phyloP scores from a whole-genome alignment of 1,284 basidiomycete species.

The Heterobasidion occidentale region DNA sequence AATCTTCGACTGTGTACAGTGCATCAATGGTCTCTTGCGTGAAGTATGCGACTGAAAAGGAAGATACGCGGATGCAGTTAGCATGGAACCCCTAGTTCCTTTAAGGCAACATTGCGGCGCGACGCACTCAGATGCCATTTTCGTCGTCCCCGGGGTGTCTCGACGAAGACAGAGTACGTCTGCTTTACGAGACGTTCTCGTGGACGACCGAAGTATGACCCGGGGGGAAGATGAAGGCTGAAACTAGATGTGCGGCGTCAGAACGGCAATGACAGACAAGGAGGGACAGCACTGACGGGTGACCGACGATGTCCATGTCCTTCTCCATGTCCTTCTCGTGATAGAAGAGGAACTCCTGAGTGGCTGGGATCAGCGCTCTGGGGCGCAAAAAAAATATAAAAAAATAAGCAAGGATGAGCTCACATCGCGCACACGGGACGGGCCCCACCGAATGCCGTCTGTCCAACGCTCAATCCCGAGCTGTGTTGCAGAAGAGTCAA shows the following conservation, averaged over 20 bases:
- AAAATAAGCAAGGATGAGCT: background rate
- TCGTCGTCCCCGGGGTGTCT: slow-evolving; percentile 49
- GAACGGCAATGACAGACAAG: background rate
- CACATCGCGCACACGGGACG: slow-evolving; percentile 59
- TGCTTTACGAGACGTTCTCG: slow-evolving; percentile 63
- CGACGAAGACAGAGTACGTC: slow-evolving; percentile 70
- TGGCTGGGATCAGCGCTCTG: background rate
- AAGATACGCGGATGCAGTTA: background rate
- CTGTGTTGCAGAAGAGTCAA: slow-evolving; percentile 10
- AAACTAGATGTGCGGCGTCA: background rate
- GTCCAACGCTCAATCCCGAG: slow-evolving; percentile 69
- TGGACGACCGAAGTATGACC: slow-evolving; percentile 15
- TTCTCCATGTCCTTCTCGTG: slow-evolving; percentile 29
- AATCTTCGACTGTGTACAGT: slow-evolving; percentile 57
- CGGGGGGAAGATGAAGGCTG: slow-evolving; percentile 8
- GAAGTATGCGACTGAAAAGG: slow-evolving; percentile 57
- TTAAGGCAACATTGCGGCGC: slow-evolving; percentile 1
- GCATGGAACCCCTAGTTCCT: background rate
- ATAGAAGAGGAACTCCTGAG: slow-evolving; percentile 31
- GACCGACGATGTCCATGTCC: slow-evolving; percentile 12
- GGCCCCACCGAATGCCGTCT: slow-evolving; percentile 55
- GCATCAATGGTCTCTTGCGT: slow-evolving; percentile 60
- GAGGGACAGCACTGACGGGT: slow-evolving; percentile 10
- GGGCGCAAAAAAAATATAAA: too few relatives aligned
- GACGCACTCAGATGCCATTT: slow-evolving; percentile 75